A percentile compares a stretch with the other conserved stretches of the same genome.
These are phyloP conservation scores for Oryza brachyantha DNA, from an alignment of 176 grass and related monocot species.

Conservation along the genomic window DNA sequence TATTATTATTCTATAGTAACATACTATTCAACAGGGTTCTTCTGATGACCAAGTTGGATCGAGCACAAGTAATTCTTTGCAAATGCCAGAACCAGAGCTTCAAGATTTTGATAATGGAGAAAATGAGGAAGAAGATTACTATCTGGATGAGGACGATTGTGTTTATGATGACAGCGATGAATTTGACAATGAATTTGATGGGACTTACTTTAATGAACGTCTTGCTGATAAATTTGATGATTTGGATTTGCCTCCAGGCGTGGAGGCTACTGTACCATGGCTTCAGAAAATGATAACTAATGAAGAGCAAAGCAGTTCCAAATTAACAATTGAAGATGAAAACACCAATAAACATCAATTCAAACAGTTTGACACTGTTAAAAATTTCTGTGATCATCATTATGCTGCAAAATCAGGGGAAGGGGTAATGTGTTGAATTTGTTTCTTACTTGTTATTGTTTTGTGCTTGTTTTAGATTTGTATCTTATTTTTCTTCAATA, in stretches of 20 bases:
- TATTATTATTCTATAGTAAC: constrained; percentile 2
- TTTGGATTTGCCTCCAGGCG: constrained; percentile 75
- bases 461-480: constrained; percentile 18
- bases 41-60: constrained; percentile 40
- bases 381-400: constrained; percentile 74
- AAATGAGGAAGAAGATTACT: constrained; percentile 56
- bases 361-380: constrained; percentile 73
- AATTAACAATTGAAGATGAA: constrained; percentile 47
- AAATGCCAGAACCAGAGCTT: constrained; percentile 29
- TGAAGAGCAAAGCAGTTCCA: not conserved
- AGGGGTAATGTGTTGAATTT: constrained; percentile 44
- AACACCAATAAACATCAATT: constrained; percentile 56
- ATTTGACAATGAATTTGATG: constrained; percentile 54
- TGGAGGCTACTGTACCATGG: constrained; percentile 75
- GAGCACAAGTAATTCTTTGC: constrained; percentile 26
- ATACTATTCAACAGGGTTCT: constrained; percentile 38
- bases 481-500: not conserved
- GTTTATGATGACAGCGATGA: constrained; percentile 31
- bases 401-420: constrained; percentile 25
- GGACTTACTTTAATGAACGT: constrained; percentile 46
- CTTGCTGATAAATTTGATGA: constrained; percentile 80
- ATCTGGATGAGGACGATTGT: constrained; percentile 49
- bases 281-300: constrained; percentile 39
- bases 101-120: constrained; percentile 14
- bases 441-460: not conserved